Conservation (phyloP, 2,329 filamentous ascomycete genomes). For the Pseudogymnoascus sp. region DNA sequence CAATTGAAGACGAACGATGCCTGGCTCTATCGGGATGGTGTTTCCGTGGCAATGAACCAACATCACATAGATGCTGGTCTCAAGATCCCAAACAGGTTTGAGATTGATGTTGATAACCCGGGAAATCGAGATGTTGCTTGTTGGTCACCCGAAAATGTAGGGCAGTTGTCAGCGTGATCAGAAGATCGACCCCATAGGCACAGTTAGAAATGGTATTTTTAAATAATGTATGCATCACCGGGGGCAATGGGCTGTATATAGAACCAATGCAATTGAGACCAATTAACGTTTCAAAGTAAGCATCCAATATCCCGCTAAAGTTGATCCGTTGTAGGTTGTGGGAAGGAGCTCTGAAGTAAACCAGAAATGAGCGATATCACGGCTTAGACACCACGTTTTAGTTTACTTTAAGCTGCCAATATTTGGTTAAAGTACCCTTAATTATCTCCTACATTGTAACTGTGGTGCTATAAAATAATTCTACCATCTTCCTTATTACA, state of each 20-base stretch:
- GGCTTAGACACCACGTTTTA: neutral
- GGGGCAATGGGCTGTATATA: neutral
- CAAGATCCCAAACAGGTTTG: conserved; percentile 11
- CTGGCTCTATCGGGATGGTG: conserved; percentile 15
- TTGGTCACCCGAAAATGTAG: neutral
- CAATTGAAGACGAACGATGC: conserved; percentile 11
- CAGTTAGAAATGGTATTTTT: neutral
- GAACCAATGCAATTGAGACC: neutral
- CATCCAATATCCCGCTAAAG: neutral
- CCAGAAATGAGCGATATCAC: neutral
- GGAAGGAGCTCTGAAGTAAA: neutral
- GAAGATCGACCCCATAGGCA: neutral
- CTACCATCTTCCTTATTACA: neutral
- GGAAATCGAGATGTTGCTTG: conserved; percentile 2
- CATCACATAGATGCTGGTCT: conserved; percentile 13
- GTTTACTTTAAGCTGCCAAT: neutral
- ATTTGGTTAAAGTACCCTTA: neutral
- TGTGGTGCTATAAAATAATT: neutral
- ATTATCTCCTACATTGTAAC: neutral
- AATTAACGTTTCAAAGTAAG: neutral
- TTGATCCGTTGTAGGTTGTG: neutral
- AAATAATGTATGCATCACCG: neutral
- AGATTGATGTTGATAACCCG: conserved; percentile 13
- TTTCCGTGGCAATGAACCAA: conserved; percentile 9
- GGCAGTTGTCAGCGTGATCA: neutral